phyloP scores from a whole-genome alignment of 441 rosid species.

The Isatis lusitanica region DNA sequence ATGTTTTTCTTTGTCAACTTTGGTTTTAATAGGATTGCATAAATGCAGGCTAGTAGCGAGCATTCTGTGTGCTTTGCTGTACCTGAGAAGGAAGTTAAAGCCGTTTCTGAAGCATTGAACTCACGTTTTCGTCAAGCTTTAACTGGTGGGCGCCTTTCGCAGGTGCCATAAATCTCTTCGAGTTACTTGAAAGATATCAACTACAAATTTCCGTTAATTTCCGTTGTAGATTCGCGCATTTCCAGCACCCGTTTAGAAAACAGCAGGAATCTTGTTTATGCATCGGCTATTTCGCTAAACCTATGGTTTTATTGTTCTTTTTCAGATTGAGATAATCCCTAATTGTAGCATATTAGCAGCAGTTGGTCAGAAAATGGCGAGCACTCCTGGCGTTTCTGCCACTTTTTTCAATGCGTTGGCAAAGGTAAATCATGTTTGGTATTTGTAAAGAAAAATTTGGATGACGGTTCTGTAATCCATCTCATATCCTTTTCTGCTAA shows the following conservation, averaged over 20 bases:
- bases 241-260: not conserved
- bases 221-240: not conserved
- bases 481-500: not conserved
- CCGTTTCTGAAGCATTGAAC: slow-evolving; percentile 80
- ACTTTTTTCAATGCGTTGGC: slow-evolving; percentile 91
- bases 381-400: slow-evolving; percentile 94
- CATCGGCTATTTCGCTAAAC: slow-evolving; percentile 17
- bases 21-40: slow-evolving; percentile 65
- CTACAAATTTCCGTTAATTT: not conserved
- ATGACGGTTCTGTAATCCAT: not conserved
- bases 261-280: not conserved
- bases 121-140: slow-evolving; percentile 85
- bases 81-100: slow-evolving; percentile 92
- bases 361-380: slow-evolving; percentile 98
- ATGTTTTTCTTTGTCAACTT: slow-evolving; percentile 44
- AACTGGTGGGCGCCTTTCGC: slow-evolving; percentile 90
- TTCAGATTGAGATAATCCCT: slow-evolving; percentile 72
- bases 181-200: not conserved
- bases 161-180: slow-evolving; percentile 47
- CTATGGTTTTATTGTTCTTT: slow-evolving; percentile 4
- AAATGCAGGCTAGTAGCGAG: slow-evolving; percentile 90
- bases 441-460: not conserved
- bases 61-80: slow-evolving; percentile 98
- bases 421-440: slow-evolving; percentile 50
- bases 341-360: slow-evolving; percentile 94